Base-by-base conservation (phyloP, 208 protist species). In the Trypanosoma caninum region DNA sequence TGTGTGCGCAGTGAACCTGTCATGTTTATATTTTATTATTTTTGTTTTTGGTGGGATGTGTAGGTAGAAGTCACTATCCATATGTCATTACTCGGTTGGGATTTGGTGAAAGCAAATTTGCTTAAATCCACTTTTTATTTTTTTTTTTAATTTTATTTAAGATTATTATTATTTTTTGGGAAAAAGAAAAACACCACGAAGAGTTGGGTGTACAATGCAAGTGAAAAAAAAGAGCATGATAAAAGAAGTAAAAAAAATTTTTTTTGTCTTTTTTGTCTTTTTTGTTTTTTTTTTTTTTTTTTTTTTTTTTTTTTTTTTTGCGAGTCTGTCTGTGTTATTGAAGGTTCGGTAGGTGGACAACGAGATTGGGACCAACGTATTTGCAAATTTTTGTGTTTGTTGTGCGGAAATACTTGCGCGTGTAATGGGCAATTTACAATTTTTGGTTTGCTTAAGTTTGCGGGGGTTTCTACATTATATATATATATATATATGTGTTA, bases 1-100 rank as follows among this genome's bases (percentile, higher is more conserved):
- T 69, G 52, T 67, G 22, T 76, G 70, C 22, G 23, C 18, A 47
- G 27, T 89, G 44, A 70, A 47, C 3, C 55, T 35, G 28, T 80
- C 18, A 68, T 46, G 1, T 3, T 14, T 33, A 6, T 50, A 50
- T 50, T 30, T 11, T 10, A 6, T 31, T 25, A 7, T 38, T 13
- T 38, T 13, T 38, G 9, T 38, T 38, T 13, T 38, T 38, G 34
- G 13, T 38, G 7, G 7, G 34, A 38, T 13, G 13, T n/a, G n/a
- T n/a, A n/a, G n/a, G n/a, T n/a, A n/a, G n/a, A n/a, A n/a, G n/a
- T n/a, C n/a, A n/a, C n/a, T n/a, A n/a, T n/a, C n/a, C n/a, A n/a
- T n/a, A n/a, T n/a, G n/a, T n/a, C n/a, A n/a, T n/a, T n/a, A n/a
- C n/a, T n/a, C n/a, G n/a, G n/a, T n/a, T n/a, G n/a, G n/a, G n/a